Conservation (phyloP, 805 yeast species). For the Saccharomycopsis fibuligera region DNA sequence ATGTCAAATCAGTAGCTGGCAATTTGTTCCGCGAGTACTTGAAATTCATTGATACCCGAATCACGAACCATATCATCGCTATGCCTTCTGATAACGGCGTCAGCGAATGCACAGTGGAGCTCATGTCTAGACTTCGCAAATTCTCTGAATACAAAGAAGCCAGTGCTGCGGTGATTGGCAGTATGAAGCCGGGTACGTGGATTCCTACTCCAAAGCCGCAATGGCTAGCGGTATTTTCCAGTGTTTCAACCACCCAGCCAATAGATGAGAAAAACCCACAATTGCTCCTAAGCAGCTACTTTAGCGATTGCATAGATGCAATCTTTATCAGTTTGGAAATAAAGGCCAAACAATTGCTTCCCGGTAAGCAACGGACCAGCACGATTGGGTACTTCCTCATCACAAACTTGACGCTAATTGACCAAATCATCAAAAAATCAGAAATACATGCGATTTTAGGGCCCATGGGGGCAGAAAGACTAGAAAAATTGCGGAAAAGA, state of each 20-base stretch:
- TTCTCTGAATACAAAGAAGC: slow-evolving; percentile 57
- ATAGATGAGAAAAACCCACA: slow-evolving; percentile 37
- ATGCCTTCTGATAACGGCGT: slow-evolving; percentile 66
- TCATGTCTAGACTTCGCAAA: slow-evolving; percentile 59
- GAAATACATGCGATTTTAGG: slow-evolving; percentile 52
- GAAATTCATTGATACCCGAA: slow-evolving; percentile 46
- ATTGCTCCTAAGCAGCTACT: slow-evolving; percentile 55
- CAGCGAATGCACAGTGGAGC: slow-evolving; percentile 65
- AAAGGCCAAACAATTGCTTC: slow-evolving; percentile 38
- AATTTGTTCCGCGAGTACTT: slow-evolving; percentile 52
- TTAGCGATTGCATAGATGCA: slow-evolving; percentile 74
- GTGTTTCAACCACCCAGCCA: slow-evolving; percentile 38
- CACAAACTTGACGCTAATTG: slow-evolving; percentile 68
- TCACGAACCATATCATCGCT: slow-evolving; percentile 36
- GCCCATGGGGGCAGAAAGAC: slow-evolving; percentile 50
- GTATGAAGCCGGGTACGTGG: slow-evolving; percentile 60
- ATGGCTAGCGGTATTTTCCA: slow-evolving; percentile 43
- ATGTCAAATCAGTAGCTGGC: slow-evolving; percentile 26
- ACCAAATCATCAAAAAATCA: slow-evolving; percentile 60
- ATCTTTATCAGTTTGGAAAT: slow-evolving; percentile 60
- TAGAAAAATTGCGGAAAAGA: slow-evolving; percentile 64
- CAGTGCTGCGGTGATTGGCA: slow-evolving; percentile 40
- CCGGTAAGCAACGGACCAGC: slow-evolving; percentile 23
- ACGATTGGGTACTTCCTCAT: slow-evolving; percentile 62
- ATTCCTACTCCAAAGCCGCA: slow-evolving; percentile 52